Percentiles rank a stretch among this genome's conserved stretches.
phyloP scores from a whole-genome alignment of 2,329 filamentous ascomycete genomes.

The Cadophora luteo-olivacea region DNA sequence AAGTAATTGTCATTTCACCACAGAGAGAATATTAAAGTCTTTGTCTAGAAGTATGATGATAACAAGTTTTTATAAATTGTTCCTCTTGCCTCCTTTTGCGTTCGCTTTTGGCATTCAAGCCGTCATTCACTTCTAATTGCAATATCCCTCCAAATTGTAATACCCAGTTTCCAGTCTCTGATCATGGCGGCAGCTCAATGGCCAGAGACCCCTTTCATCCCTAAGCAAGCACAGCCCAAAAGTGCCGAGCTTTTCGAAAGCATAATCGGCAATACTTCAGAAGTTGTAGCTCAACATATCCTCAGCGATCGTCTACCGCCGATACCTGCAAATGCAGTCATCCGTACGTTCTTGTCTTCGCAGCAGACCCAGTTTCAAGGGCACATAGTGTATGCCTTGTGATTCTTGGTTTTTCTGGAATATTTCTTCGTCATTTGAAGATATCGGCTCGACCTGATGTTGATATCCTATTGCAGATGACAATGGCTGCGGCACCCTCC shows the following conservation, averaged over 20 bases:
- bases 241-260: constrained; percentile 15
- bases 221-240: constrained; percentile 18
- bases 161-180: too few relatives aligned
- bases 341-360: neutral
- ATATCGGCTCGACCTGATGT: neutral
- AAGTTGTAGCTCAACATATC: constrained; percentile 15
- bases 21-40: neutral
- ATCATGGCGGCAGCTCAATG: constrained; percentile 11
- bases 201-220: constrained; percentile 14
- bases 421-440: neutral
- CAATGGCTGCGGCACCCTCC: constrained; percentile 21
- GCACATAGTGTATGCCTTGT: neutral
- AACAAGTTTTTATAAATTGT: too few relatives aligned
- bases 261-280: constrained; percentile 17
- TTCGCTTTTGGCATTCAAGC: too few relatives aligned
- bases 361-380: neutral
- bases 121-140: neutral
- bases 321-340: constrained; percentile 5
- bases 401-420: neutral
- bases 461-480: neutral
- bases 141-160: neutral
- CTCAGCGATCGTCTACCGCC: neutral
- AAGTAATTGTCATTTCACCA: neutral
- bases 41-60: neutral
- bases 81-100: too few relatives aligned